Percentiles rank a stretch among this genome's conserved stretches.
These are phyloP conservation scores for Yamadazyma sp. DNA, from an alignment of 805 yeast species.

Conservation along the genomic window DNA sequence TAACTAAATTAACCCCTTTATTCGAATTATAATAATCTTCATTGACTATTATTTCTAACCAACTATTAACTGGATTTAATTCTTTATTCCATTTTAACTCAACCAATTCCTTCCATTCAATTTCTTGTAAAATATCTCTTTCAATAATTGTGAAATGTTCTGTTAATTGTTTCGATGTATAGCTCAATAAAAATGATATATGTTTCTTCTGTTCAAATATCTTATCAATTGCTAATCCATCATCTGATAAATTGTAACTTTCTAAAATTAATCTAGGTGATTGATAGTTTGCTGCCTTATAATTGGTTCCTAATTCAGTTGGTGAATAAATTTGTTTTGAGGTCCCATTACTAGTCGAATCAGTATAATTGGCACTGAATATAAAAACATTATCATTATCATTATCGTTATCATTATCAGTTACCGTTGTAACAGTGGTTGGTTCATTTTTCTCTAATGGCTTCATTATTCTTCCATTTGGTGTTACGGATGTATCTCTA, in stretches of 20 bases:
- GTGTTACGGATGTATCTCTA: constrained; percentile 1
- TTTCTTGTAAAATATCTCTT: constrained; percentile 73
- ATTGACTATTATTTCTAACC: constrained; percentile 74
- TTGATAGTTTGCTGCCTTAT: not conserved
- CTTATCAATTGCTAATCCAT: constrained; percentile 35
- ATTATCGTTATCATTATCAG: constrained; percentile 1
- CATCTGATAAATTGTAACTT: constrained; percentile 27
- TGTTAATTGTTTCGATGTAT: constrained; percentile 63
- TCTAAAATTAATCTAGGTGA: constrained; percentile 34
- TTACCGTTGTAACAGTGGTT: constrained; percentile 1
- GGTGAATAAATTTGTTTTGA: constrained; percentile 4
- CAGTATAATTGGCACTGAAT: constrained; percentile 12
- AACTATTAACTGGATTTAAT: constrained; percentile 68
- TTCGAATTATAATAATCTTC: constrained; percentile 43
- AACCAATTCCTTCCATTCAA: constrained; percentile 89
- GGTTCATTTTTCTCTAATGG: not conserved
- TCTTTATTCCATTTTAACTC: constrained; percentile 72
- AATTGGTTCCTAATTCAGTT: not conserved
- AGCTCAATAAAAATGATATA: constrained; percentile 77
- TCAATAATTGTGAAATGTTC: constrained; percentile 86
- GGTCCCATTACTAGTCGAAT: constrained; percentile 2
- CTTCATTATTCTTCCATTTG: not conserved
- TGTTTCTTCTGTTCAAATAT: constrained; percentile 53
- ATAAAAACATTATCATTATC: constrained; percentile 14
- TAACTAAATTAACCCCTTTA: constrained; percentile 78